Percentiles rank a stretch among this genome's conserved stretches.
phyloP scores from a whole-genome alignment of 192 early-diverging fungal genomes.

The Linnemannia exigua region DNA sequence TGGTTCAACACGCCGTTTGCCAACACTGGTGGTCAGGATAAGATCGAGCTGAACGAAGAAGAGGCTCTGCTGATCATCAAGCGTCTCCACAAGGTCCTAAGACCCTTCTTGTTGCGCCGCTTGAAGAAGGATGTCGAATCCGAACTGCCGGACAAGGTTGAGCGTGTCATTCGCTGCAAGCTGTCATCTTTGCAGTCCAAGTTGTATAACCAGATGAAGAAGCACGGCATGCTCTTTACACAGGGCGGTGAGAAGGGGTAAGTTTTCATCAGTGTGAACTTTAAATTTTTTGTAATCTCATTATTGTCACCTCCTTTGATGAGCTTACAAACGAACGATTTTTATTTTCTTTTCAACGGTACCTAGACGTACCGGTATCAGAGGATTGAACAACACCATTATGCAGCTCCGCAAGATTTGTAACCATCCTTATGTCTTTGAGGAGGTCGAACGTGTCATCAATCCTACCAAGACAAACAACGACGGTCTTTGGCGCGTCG shows the following conservation, averaged over 20 bases:
- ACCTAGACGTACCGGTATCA: slow-evolving; percentile 69
- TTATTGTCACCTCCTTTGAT: neutral
- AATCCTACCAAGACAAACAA: slow-evolving; percentile 81
- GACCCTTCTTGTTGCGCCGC: slow-evolving; percentile 96
- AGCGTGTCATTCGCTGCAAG: slow-evolving; percentile 93
- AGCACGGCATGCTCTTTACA: slow-evolving; percentile 79
- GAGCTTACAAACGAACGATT: neutral
- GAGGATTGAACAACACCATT: slow-evolving; percentile 94
- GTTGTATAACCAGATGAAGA: slow-evolving; percentile 91
- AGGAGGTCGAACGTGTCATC: slow-evolving; percentile 89
- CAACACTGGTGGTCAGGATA: slow-evolving; percentile 84
- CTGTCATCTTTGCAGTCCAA: slow-evolving; percentile 89
- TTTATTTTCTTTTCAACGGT: neutral
- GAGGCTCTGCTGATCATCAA: slow-evolving; percentile 96
- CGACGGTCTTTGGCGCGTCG: slow-evolving; percentile 82
- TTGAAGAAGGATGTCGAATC: slow-evolving; percentile 99
- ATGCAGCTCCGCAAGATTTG: slow-evolving; percentile 99
- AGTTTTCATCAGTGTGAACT: neutral
- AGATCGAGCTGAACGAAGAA: slow-evolving; percentile 97
- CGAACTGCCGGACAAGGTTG: slow-evolving; percentile 97
- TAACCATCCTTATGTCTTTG: slow-evolving; percentile 99
- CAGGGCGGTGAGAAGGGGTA: slow-evolving; percentile 75
- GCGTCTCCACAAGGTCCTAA: slow-evolving; percentile 95
- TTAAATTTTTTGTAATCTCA: neutral
- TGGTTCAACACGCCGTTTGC: slow-evolving; percentile 99